Evolutionary conservation across 202 grass and related monocot species (phyloP), one percentile per base, ranked within the genome.

Genomic region (Sporobolus alterniflorus): DNA sequence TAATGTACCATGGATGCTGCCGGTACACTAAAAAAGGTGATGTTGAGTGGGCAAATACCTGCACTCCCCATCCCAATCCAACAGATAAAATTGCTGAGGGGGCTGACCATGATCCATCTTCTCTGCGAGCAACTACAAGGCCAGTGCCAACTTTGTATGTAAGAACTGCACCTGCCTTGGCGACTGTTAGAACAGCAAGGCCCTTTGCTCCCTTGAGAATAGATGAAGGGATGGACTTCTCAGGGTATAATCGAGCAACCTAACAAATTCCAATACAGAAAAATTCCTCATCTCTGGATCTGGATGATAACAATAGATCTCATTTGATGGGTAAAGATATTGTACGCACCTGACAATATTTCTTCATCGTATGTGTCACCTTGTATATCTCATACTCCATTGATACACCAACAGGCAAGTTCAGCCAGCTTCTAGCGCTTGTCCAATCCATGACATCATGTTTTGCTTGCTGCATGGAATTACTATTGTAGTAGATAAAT

Each of bases 331-430:
- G 32, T 73, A 86, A 40, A 81, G 26, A 73, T 30, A 79, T 9
- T 30, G 69, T 33, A 48, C 36, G 31, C 70, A 94, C 93, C 93
- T 90, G 89, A 17, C 84, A 90, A 86, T 95, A 95, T 77, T 52
- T 92, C 36, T 65, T 95, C 40, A 95, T 57, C 11, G 79, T 83
- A 75, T 92, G 92, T 60, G 89, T 64, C 68, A 89, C 84, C 66
- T 95, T 95, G 78, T 95, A 95, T 88, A 94, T 88, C 31, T 94
- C 92, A 54, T 94, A 82, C 68, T 94, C 92, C 92, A 94, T 92
- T 30, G 89, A 88, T 77, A 94, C 75, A 62, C 92, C 92, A 39
- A 94, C 44, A 92, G 92, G 92, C 70, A 94, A 74, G 64, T 91
- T 94, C 40, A 94, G 69, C 92, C 89, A 94, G 70, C 89, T 86